Percentiles rank a stretch among this genome's conserved stretches.
Conservation (phyloP, 306 rosid genomes). For the Vachellia pachyceras region DNA sequence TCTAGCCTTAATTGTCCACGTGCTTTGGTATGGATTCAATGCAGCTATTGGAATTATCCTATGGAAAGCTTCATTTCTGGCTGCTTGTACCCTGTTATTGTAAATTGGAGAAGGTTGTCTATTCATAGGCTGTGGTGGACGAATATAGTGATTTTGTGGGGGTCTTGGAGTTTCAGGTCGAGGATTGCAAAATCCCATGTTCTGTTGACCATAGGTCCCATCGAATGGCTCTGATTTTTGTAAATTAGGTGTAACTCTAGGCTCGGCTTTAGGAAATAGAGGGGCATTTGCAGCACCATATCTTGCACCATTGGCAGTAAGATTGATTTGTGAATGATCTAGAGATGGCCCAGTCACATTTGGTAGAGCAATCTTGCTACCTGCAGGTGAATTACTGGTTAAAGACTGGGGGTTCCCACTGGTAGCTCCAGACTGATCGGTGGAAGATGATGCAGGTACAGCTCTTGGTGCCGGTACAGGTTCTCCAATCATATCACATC, state of each 20-base stretch:
- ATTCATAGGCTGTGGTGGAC: constrained; percentile 58
- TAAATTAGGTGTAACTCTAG: constrained; percentile 39
- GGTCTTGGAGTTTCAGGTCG: constrained; percentile 55
- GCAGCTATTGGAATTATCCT: constrained; percentile 82
- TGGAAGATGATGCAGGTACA: constrained; percentile 33
- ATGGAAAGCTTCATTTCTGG: constrained; percentile 77
- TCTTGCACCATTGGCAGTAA: constrained; percentile 52
- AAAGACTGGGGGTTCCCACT: constrained; percentile 50
- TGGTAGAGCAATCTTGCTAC: constrained; percentile 44
- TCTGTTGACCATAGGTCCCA: constrained; percentile 69
- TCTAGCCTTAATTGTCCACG: constrained; percentile 93
- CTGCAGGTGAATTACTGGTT: constrained; percentile 38
- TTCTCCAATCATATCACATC: constrained; percentile 68
- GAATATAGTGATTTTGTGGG: constrained; percentile 49
- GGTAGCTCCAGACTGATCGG: constrained; percentile 46
- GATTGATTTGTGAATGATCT: constrained; percentile 52
- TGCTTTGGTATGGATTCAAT: constrained; percentile 70
- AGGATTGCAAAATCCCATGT: constrained; percentile 48
- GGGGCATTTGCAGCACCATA: constrained; percentile 47
- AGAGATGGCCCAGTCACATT: constrained; percentile 45
- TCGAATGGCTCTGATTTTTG: constrained; percentile 42
- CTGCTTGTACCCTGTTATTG: constrained; percentile 69
- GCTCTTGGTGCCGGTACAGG: constrained; percentile 50
- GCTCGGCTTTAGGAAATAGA: constrained; percentile 44
- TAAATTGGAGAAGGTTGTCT: constrained; percentile 74